phyloP scores from a whole-genome alignment of 129 eudicot species.

The Scalesia atractyloides region DNA sequence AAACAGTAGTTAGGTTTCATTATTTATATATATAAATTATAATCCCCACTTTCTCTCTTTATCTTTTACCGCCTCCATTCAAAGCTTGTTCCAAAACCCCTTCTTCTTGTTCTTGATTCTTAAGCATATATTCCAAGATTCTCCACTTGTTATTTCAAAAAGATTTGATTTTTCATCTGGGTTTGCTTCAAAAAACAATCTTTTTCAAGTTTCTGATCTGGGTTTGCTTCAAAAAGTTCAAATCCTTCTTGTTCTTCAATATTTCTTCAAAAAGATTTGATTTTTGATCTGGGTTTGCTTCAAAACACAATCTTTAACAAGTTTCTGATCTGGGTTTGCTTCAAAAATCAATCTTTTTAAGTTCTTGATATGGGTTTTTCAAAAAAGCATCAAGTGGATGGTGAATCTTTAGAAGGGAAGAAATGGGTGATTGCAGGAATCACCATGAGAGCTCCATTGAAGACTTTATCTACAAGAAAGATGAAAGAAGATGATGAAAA shows the following conservation, averaged over 20 bases:
- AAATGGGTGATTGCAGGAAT: constrained; percentile 42
- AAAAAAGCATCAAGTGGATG: constrained; percentile 37
- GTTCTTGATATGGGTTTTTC: constrained; percentile 27
- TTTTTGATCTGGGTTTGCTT: neutral
- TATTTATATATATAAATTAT: constrained; percentile 2
- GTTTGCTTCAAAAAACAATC: neutral
- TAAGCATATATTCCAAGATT: constrained; percentile 9
- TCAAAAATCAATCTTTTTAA: neutral
- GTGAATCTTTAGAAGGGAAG: constrained; percentile 30
- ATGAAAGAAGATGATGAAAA: constrained; percentile 11
- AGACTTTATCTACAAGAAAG: constrained; percentile 11
- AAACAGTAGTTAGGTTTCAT: constrained; percentile 12
- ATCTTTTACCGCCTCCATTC: constrained; percentile 49
- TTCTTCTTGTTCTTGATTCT: constrained; percentile 18
- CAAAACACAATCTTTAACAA: too few relatives aligned
- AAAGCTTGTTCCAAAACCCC: constrained; percentile 11
- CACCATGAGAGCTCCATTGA: constrained; percentile 31
- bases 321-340: neutral
- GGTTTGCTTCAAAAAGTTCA: neutral
- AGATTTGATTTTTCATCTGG: neutral
- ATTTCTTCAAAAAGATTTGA: too few relatives aligned
- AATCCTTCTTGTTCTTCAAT: constrained; percentile 22
- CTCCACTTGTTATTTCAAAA: constrained; percentile 8
- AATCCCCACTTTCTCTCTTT: constrained; percentile 12
- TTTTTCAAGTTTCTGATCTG: neutral